These are phyloP conservation scores for Trametes villosa DNA, from an alignment of 768 basidiomycete species.

Conservation along the genomic window DNA sequence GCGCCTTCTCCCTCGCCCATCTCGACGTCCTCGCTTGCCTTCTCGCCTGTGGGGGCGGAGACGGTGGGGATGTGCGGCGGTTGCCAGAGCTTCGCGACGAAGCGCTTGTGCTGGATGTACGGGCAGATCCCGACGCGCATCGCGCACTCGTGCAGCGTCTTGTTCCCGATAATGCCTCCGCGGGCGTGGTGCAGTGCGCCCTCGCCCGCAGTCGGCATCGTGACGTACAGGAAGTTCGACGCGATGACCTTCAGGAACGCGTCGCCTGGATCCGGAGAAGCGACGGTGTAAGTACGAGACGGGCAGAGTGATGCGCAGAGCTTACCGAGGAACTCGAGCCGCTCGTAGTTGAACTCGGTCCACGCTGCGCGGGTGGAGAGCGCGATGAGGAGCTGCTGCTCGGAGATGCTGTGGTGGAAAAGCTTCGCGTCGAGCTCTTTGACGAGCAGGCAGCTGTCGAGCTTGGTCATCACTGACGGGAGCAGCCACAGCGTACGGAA, in stretches of 20 bases:
- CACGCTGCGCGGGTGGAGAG: conserved; percentile 72
- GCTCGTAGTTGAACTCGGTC: conserved; percentile 79
- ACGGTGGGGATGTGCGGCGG: conserved; percentile 39
- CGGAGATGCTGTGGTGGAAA: conserved; percentile 65
- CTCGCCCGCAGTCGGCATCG: conserved; percentile 65
- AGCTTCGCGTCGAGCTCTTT: conserved; percentile 77
- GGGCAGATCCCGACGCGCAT: conserved; percentile 63
- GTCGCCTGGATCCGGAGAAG: conserved; percentile 59
- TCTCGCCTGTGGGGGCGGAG: conserved; percentile 27
- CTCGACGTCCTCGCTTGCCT: conserved; percentile 11
- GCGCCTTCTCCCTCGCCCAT: conserved; percentile 6
- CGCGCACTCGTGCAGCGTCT: conserved; percentile 59
- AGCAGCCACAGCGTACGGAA: conserved; percentile 70
- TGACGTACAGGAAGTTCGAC: conserved; percentile 75
- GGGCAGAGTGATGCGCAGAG: background rate
- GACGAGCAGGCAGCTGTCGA: conserved; percentile 76
- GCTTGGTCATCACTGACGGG: conserved; percentile 72
- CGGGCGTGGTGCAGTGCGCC: conserved; percentile 69
- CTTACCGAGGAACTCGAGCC: conserved; percentile 80
- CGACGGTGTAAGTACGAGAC: background rate
- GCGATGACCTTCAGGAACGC: conserved; percentile 82
- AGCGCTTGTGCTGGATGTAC: conserved; percentile 75
- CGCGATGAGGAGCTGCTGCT: conserved; percentile 64
- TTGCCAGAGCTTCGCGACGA: conserved; percentile 68
- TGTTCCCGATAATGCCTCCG: conserved; percentile 77